Evolutionary conservation across 2,329 filamentous ascomycete genomes (phyloP).

Genomic region (Aspergillus carbonarius): DNA sequence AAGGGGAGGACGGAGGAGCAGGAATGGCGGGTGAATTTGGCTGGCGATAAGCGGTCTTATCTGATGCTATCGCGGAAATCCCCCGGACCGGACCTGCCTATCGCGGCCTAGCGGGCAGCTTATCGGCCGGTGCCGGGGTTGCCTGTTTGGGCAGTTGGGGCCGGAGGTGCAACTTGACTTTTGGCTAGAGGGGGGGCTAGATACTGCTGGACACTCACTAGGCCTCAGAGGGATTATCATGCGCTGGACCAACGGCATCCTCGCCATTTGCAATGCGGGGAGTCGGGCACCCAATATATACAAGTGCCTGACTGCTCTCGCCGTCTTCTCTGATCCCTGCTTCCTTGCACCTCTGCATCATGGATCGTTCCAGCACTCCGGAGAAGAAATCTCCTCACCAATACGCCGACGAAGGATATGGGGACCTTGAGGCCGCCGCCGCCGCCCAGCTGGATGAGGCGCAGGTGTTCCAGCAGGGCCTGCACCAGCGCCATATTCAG

Average conservation of each 20-base stretch:
- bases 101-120: neutral
- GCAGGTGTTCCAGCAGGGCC: conserved; percentile 24
- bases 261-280: neutral
- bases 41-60: neutral
- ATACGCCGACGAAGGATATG: neutral
- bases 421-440: conserved; percentile 22
- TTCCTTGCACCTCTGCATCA: too few relatives aligned
- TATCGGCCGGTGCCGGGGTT: neutral
- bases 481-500: conserved; percentile 35
- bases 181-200: too few relatives aligned
- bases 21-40: neutral
- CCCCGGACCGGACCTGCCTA: neutral
- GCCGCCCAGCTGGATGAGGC: conserved; percentile 24
- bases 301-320: neutral
- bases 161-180: too few relatives aligned
- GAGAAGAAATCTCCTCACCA: conserved; percentile 3
- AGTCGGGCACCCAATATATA: neutral
- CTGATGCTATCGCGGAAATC: neutral
- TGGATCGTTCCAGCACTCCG: neutral
- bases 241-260: conserved; percentile 1
- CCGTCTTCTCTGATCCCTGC: too few relatives aligned
- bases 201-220: neutral
- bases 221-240: neutral
- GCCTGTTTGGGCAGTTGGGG: neutral
- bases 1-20: neutral